Conservation (phyloP, 164 flowering plant genomes). For the Vitis cinerea region DNA sequence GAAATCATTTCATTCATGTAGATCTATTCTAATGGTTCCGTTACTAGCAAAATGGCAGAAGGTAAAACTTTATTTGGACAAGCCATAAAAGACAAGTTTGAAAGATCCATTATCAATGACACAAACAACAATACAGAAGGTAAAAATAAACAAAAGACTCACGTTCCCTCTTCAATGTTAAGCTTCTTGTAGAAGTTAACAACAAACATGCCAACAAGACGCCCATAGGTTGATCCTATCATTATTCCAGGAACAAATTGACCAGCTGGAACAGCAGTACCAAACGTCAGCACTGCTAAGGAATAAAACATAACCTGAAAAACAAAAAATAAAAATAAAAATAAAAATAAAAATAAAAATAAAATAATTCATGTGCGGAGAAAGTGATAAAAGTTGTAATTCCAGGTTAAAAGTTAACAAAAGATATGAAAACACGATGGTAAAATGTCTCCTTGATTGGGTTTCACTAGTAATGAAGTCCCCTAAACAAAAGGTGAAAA, state of each 20-base stretch:
- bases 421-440: too few species aligned
- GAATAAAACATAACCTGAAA: slow-evolving; percentile 93
- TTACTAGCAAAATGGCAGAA: too few species aligned
- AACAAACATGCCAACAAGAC: slow-evolving; percentile 97
- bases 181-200: slow-evolving; percentile 86
- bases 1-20: too few species aligned
- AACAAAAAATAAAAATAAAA: slow-evolving; percentile 2
- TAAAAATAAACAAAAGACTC: slow-evolving; percentile 31
- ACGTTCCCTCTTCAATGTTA: slow-evolving; percentile 99
- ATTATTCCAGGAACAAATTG: slow-evolving; percentile 99
- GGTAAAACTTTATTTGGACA: too few species aligned
- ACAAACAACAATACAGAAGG: not conserved
- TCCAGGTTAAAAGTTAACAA: too few species aligned
- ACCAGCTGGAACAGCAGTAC: slow-evolving; percentile 99
- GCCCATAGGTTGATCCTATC: slow-evolving; percentile 99
- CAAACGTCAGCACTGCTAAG: slow-evolving; percentile 95
- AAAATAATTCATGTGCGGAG: not conserved
- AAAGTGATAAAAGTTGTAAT: not conserved
- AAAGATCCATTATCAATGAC: too few species aligned
- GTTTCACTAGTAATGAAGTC: too few species aligned
- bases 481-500: too few species aligned
- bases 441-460: too few species aligned
- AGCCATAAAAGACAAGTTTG: too few species aligned
- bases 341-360: not conserved
- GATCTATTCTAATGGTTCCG: too few species aligned